Conservation (phyloP, 148 eudicot species). For the Nyssa sinensis region DNA sequence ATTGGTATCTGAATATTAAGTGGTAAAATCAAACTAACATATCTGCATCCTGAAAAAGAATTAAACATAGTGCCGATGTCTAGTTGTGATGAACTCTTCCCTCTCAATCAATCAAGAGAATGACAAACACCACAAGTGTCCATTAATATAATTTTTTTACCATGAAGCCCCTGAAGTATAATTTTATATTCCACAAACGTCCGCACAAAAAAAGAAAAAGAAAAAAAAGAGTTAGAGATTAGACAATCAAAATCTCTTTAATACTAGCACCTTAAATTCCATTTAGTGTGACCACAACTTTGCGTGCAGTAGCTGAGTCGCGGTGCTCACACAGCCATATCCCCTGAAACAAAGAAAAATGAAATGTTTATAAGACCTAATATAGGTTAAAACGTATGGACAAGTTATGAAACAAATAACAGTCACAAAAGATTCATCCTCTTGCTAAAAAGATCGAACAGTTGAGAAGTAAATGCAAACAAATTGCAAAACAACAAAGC, state of each 20-base stretch:
- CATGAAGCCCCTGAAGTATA: background rate
- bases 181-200: background rate
- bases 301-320: slow-evolving; percentile 77
- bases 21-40: background rate
- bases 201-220: background rate
- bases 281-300: slow-evolving; percentile 78
- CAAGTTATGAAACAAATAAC: background rate
- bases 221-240: background rate
- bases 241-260: too few relatives aligned
- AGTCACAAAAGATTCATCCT: background rate
- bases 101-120: background rate
- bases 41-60: background rate
- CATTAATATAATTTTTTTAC: background rate
- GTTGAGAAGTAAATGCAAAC: background rate
- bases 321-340: slow-evolving; percentile 99
- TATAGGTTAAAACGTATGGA: background rate
- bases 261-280: slow-evolving; percentile 51
- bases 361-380: background rate
- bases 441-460: background rate
- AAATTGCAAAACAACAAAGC: background rate
- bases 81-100: background rate
- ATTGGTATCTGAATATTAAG: background rate
- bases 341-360: slow-evolving; percentile 48
- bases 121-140: background rate
- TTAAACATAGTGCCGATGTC: background rate